Percentiles rank a stretch among this genome's conserved stretches.
Conservation (phyloP, 2,329 filamentous ascomycete species). For the Trichoderma aggressivum region DNA sequence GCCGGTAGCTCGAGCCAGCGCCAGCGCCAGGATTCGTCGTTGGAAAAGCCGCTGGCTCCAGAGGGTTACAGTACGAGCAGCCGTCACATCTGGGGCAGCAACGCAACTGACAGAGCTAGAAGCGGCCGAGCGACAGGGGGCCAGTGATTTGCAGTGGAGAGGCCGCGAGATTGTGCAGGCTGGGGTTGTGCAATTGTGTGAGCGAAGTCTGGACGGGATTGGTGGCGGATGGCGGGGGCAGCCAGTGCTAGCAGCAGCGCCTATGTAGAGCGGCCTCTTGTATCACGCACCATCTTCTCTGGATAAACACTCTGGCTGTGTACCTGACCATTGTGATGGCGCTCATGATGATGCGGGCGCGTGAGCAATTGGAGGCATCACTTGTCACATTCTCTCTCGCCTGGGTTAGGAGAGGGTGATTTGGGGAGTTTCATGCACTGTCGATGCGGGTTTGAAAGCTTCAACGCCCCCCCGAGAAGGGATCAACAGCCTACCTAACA, state of each 20-base stretch:
- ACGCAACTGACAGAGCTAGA: not conserved
- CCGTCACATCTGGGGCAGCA: not conserved
- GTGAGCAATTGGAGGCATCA: not conserved
- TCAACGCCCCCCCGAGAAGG: not conserved
- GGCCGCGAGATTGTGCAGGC: constrained; percentile 15
- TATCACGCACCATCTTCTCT: not conserved
- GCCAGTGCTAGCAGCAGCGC: not conserved
- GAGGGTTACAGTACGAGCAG: not conserved
- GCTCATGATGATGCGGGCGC: not conserved
- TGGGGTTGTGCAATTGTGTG: not conserved
- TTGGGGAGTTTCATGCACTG: not conserved
- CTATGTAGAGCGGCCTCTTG: not conserved
- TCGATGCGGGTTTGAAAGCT: not conserved
- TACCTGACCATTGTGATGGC: not conserved
- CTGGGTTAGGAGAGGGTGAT: not conserved
- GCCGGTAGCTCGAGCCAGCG: not conserved
- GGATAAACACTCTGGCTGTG: not conserved
- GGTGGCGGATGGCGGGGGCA: not conserved
- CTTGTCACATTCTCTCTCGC: not conserved
- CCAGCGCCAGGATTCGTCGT: not conserved
- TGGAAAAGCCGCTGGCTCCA: not conserved
- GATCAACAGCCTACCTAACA: not conserved
- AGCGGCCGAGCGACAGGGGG: constrained; percentile 2
- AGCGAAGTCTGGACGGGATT: not conserved
- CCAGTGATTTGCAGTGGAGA: constrained; percentile 15